Evolutionary conservation across 2,329 filamentous ascomycete species (phyloP).

Genomic region (Colletotrichum tamarilloi): DNA sequence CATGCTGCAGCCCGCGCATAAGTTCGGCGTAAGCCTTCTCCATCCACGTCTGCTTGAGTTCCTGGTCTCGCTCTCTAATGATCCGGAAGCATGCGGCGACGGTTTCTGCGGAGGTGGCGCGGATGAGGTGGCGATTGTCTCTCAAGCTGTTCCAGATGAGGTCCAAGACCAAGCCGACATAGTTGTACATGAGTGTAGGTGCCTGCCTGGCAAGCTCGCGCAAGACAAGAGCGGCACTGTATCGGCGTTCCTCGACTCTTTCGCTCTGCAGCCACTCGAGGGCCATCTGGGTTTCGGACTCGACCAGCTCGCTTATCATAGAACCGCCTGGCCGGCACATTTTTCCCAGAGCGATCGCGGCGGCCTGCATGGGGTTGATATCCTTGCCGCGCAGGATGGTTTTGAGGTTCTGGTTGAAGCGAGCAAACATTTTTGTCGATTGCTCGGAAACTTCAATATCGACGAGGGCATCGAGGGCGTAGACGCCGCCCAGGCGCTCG

Average conservation of each 20-base stretch:
- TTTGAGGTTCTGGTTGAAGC: constrained; percentile 91
- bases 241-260: constrained; percentile 90
- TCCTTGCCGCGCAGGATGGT: constrained; percentile 91
- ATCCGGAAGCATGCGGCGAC: constrained; percentile 97
- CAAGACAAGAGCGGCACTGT: constrained; percentile 91
- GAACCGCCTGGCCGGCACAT: constrained; percentile 93
- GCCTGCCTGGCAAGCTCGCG: constrained; percentile 92
- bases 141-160: constrained; percentile 95
- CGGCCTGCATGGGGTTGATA: constrained; percentile 88
- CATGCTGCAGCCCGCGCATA: constrained; percentile 80
- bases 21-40: constrained; percentile 90
- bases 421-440: constrained; percentile 85
- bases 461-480: constrained; percentile 91
- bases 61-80: constrained; percentile 90
- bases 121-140: constrained; percentile 90
- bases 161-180: constrained; percentile 94
- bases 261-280: constrained; percentile 98
- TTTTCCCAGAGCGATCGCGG: constrained; percentile 88
- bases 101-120: constrained; percentile 90
- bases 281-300: constrained; percentile 95
- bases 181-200: constrained; percentile 94
- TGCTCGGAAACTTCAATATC: constrained; percentile 97
- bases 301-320: constrained; percentile 93
- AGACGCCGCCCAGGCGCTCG: constrained; percentile 91
- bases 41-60: constrained; percentile 90